Percentiles rank a stretch among this genome's conserved stretches.
These are phyloP conservation scores for Agrocybe chaxingu DNA, from an alignment of 768 basidiomycete genomes.

Conservation along the genomic window DNA sequence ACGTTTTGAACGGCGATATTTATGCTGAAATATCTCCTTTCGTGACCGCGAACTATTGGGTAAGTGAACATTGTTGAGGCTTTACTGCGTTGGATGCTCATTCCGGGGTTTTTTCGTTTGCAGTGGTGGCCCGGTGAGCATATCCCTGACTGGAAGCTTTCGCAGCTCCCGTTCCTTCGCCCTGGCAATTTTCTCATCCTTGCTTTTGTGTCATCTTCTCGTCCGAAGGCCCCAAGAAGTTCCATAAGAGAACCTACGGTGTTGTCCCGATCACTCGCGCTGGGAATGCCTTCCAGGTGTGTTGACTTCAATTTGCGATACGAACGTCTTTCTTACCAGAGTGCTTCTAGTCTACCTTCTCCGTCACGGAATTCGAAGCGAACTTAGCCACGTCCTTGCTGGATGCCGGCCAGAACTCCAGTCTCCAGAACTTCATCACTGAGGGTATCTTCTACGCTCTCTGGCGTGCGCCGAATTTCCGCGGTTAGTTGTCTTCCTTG, in stretches of 20 bases:
- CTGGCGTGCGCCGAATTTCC: constrained; percentile 33
- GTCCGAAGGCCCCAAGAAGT: constrained; percentile 28
- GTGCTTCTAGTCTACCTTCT: constrained; percentile 28
- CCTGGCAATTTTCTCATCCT: not conserved
- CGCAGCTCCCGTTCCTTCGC: not conserved
- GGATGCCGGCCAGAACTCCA: constrained; percentile 30
- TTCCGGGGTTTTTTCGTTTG: not conserved
- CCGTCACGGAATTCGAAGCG: constrained; percentile 27
- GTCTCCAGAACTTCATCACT: constrained; percentile 27
- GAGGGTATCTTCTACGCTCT: constrained; percentile 28
- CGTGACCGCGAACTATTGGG: constrained; percentile 38
- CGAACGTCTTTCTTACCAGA: no score
- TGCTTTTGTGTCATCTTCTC: not conserved
- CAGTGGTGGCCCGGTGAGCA: constrained; percentile 35
- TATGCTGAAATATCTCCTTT: constrained; percentile 29
- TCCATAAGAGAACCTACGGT: constrained; percentile 33
- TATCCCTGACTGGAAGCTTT: no score
- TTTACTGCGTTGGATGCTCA: not conserved
- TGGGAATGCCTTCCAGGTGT: constrained; percentile 33
- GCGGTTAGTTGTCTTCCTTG: constrained; percentile 18
- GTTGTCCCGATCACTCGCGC: constrained; percentile 22
- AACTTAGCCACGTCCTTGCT: constrained; percentile 24
- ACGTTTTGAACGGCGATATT: constrained; percentile 30
- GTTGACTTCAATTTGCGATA: not conserved
- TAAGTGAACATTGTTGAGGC: constrained; percentile 9